Base-by-base conservation (phyloP, 2,329 filamentous ascomycete species). In the Penicillium sclerotigenum region DNA sequence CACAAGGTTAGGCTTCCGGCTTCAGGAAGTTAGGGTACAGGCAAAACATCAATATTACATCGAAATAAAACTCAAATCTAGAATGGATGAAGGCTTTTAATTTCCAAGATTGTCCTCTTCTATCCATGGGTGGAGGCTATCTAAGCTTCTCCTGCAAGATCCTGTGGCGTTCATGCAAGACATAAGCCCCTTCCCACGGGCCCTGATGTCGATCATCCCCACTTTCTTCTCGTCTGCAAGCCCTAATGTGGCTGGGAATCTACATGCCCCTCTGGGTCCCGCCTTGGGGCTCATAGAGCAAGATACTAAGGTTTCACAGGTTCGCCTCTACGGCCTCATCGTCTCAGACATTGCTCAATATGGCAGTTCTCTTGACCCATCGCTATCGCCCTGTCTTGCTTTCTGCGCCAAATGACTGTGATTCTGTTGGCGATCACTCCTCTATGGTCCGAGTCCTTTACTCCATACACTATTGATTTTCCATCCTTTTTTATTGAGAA, bases 141-240 rank as follows among this genome's bases (percentile, higher is more conserved):
- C 45, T 34, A 54, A 56, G 42, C 48, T 41, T 56, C 47, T 46
- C 42, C 51, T 54, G 36, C 45, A 28, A 31, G 34, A 34, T 14
- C 26, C 26, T 47, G 43, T 26, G 42, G 18, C 52, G 36, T 22
- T 31, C 36, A 62, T 63, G 62, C 62, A 65, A 65, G 61, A 65
- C 62, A 65, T 58, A 45, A 18, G 9, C 45, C 54, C 51, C 48
- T 57, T 22, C 48, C 49, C 55, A 50, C 60, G 57, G 58, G 54
- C 53, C 38, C 53, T 57, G 54, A 52, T 47, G 56, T 54, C 40
- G 61, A 59, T 61, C 58, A 31, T 57, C 52, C 42, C 46, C 47
- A 34, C 51, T 51, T 33, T 46, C 43, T 10, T 43, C 26, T 22
- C 24, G 46, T 36, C 47, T 22, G 29, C 47, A 49, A 54, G 57